Evolutionary conservation across 139 green algal genomes (phyloP), one percentile per base, ranked within the genome.

Genomic region (Chlorella sp.): DNA sequence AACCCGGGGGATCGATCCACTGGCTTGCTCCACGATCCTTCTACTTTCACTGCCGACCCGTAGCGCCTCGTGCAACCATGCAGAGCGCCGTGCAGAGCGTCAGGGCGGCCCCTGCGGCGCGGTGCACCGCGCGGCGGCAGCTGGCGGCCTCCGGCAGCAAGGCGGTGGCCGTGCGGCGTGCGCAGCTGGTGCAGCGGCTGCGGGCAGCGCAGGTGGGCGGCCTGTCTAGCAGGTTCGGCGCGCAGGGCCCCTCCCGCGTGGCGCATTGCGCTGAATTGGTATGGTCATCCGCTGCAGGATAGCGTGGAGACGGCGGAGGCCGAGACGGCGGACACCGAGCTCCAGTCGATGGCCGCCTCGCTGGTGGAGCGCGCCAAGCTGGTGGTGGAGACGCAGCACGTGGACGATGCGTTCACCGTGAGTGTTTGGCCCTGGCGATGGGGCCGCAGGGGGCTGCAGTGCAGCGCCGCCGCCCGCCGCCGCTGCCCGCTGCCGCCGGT

Each of bases 321-420:
- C 73, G 78, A 34, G 40, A 70, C 41, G 16, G 32, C 51, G 48
- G 83, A 88, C 26, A 51, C 65, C 46, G 77, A 73, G 44, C 44
- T 87, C 28, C 68, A 85, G 74, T 81, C 86, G 11, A 85, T 87
- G 86, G 76, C 82, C 7, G 74, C 81, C 44, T 90, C 86, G 41
- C 76, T 90, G 32, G 48, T 90, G 11, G 82, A 90, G 74, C 62
- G 86, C 0, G 86, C 86, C 43, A 76, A 90, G 69, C 56, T 76
- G 54, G 86, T 84, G 34, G 86, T 77, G 43, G 44, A 69, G 38
- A 85, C 58, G 43, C 58, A 79, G 26, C 40, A 56, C 48, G 73
- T 87, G 46, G 86, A 87, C n/a, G 82, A 90, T 16, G 56, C 38
- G 7, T 86, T 89, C 48, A 46, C 44, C n/a, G 78, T 85, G 68